phyloP scores from a whole-genome alignment of 2,329 filamentous ascomycete genomes.

The Aspergillus thermomutatus region DNA sequence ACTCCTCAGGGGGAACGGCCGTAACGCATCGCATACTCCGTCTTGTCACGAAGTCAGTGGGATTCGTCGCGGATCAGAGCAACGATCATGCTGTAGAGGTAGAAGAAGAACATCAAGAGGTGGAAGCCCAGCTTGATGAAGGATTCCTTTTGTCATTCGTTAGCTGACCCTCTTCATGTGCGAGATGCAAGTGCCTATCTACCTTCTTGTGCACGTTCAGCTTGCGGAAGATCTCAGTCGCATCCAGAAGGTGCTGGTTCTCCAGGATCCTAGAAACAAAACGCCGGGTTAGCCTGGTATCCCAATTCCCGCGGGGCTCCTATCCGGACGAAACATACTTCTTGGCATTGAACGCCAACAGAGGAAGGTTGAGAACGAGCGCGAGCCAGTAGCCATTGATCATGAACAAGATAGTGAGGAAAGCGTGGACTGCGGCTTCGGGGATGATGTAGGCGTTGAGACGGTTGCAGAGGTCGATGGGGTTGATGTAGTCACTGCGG shows the following conservation, averaged over 20 bases:
- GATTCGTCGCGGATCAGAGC: constrained; percentile 94
- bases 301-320: neutral
- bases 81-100: constrained; percentile 98
- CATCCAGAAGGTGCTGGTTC: constrained; percentile 94
- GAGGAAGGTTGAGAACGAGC: constrained; percentile 83
- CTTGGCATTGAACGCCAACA: constrained; percentile 92
- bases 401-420: constrained; percentile 91
- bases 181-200: constrained; percentile 19
- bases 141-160: constrained; percentile 66
- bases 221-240: constrained; percentile 99
- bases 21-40: constrained; percentile 40
- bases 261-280: constrained; percentile 72
- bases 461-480: constrained; percentile 99
- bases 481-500: constrained; percentile 96
- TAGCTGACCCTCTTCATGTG: constrained; percentile 4
- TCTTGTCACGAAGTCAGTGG: constrained; percentile 57
- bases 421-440: constrained; percentile 94
- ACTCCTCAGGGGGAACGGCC: constrained; percentile 19
- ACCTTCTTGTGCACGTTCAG: constrained; percentile 99
- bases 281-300: constrained; percentile 20
- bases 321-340: constrained; percentile 64
- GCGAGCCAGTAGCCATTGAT: constrained; percentile 99
- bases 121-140: constrained; percentile 99
- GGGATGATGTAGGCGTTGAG: constrained; percentile 99
- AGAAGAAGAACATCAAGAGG: constrained; percentile 99